Evolutionary conservation across 2,329 filamentous ascomycete genomes (phyloP), one percentile per base, ranked within the genome.

Genomic region (Xylaria sp.): DNA sequence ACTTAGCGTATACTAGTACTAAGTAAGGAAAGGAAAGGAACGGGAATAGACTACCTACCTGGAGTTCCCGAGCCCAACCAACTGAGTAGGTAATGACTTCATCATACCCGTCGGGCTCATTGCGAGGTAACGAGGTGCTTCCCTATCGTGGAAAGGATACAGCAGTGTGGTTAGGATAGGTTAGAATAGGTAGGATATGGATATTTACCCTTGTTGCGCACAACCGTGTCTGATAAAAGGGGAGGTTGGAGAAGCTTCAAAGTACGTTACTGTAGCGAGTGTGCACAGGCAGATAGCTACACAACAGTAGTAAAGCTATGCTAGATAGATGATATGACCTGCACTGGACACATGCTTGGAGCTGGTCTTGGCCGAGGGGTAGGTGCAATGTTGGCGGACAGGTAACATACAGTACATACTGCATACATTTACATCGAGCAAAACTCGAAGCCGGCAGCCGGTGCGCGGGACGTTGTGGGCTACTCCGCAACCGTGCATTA

Each of bases 381-480:
- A 51, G 13, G 37, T 25, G 23, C 23, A 25, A 25, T 25, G 23
- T 25, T 25, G 23, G 23, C 3, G 23, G 23, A 25, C 23, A 25
- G 23, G 23, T 25, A 25, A 25, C 23, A 25, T 25, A 25, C 23
- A 25, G 23, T 25, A 25, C 23, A 25, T 25, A 3, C 23, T 25
- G 23, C 23, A 25, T 25, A 25, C 23, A 25, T 25, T 3, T 25
- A 25, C 23, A 25, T 25, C 23, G 23, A 25, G 23, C 23, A 28
- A 28, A 28, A 28, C 3, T 52, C 63, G 59, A 66, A 3, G 34
- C 50, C 61, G 46, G 57, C 57, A 41, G 54, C 60, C 56, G 41
- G 46, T 37, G 59, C 59, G 55, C 48, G 67, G 66, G 57, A 58
- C 60, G 31, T 44, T 52, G 52, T 41, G 63, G 23, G 12, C n/a